Conservation (phyloP, 345 rosid species). For the Microthlaspi erraticum region DNA sequence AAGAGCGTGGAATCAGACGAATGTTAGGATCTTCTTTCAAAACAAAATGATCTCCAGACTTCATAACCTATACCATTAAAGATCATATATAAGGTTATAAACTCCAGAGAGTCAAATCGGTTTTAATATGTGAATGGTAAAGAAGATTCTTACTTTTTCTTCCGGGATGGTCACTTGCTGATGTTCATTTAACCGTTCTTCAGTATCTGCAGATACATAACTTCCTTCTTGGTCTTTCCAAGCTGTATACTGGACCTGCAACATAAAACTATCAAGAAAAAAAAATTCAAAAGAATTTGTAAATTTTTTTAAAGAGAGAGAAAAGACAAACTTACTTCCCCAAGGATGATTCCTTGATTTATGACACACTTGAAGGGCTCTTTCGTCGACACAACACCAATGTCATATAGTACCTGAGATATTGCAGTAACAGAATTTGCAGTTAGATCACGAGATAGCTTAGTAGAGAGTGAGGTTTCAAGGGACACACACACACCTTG, state of each 20-base stretch:
- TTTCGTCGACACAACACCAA: conserved; percentile 87
- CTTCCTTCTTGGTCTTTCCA: conserved; percentile 72
- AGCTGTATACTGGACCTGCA: conserved; percentile 87
- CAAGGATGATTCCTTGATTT: conserved; percentile 97
- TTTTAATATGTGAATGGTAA: conserved; percentile 26
- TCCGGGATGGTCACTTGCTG: conserved; percentile 66
- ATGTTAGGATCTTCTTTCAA: conserved; percentile 67
- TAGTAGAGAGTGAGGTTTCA: conserved; percentile 1
- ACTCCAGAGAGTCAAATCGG: not conserved
- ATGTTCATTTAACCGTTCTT: conserved; percentile 51
- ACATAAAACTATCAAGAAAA: conserved; percentile 41
- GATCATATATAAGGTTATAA: conserved; percentile 17
- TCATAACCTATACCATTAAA: conserved; percentile 54
- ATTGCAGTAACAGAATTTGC: conserved; percentile 33
- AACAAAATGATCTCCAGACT: conserved; percentile 77
- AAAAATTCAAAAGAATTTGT: conserved; percentile 7
- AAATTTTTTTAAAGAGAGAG: not conserved
- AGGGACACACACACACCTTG: conserved; percentile 68
- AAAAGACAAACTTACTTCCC: conserved; percentile 64
- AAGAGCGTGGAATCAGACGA: conserved; percentile 71
- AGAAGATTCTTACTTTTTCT: conserved; percentile 61
- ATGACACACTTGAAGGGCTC: conserved; percentile 98
- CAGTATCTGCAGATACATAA: conserved; percentile 68
- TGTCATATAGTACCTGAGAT: conserved; percentile 83
- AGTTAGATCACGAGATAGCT: conserved; percentile 17